Evolutionary conservation across 2,329 filamentous ascomycete genomes (phyloP), one percentile per base, ranked within the genome.

Genomic region (Ophiostoma perfectum): DNA sequence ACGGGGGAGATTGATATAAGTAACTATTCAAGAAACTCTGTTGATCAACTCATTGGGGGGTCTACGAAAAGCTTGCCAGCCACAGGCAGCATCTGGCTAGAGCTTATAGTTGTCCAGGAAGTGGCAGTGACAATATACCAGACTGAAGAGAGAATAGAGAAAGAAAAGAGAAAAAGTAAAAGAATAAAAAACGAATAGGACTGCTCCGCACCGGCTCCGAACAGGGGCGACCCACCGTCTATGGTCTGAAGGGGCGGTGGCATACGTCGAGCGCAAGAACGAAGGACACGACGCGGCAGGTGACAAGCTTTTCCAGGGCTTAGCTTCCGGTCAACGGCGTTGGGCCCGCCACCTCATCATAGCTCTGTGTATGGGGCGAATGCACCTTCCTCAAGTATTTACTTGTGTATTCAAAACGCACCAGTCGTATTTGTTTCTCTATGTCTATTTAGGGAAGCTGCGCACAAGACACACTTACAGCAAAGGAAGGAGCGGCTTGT

Each of bases 171-270:
- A 52, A 55, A 27, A 55, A 55, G n/a, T 18, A 55, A 55, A 27
- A 55, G 16, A 55, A 18, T 9, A 27, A 27, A 11, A 58, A 18
- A 42, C 47, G 27, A 60, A 65, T 12, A 27, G 49, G 49, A 8
- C 9, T n/a, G 64, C 65, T 66, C 67, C 67, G 67, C 39, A 45
- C 65, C 67, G 67, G 67, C 67, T 64, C 67, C 67, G 67, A 68
- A 44, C 44, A 47, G n/a, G 49, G n/a, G 27, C 49, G 55, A 49
- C 12, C 55, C 66, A 67, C 55, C 11, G 45, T 60, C 27, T 39
- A n/a, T 47, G 42, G 55, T n/a, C 45, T 27, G 41, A 52, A 62
- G 38, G 36, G 36, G 58, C 27, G 58, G 66, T 44, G 44, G 36
- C 36, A 39, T 44, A 27, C 27, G 49, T 38, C 42, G 41, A 27